Percentiles rank a stretch among this genome's conserved stretches.
phyloP scores from a whole-genome alignment of 345 rosid species.

The Mallotus nudiflorus region DNA sequence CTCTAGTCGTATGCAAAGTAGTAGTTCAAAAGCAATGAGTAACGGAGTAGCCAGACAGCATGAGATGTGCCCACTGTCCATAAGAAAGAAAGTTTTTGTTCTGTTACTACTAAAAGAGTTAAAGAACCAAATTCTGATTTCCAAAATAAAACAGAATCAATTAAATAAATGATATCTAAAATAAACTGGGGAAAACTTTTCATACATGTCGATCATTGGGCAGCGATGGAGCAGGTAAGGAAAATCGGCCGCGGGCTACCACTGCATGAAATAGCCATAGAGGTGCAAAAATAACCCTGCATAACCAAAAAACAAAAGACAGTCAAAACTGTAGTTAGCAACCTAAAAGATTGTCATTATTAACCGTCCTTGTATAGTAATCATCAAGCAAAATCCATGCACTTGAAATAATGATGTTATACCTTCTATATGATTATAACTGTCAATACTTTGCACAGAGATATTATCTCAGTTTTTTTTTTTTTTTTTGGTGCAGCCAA shows the following conservation, averaged over 20 bases:
- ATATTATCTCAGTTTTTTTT: neutral
- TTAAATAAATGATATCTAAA: neutral
- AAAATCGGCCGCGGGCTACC: constrained; percentile 84
- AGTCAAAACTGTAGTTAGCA: constrained; percentile 1
- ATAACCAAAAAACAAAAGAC: constrained; percentile 12
- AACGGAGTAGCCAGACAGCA: constrained; percentile 71
- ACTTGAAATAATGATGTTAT: neutral
- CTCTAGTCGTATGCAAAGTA: constrained; percentile 75
- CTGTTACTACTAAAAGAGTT: neutral
- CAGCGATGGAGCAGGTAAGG: constrained; percentile 85
- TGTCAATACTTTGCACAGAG: neutral
- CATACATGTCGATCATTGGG: constrained; percentile 83
- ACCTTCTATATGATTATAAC: neutral
- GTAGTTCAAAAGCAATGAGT: constrained; percentile 82
- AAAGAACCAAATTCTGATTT: neutral
- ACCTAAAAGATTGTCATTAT: neutral
- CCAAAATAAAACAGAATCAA: neutral
- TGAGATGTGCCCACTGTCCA: constrained; percentile 93
- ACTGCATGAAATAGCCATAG: constrained; percentile 84
- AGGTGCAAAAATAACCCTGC: constrained; percentile 76
- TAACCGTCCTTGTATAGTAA: neutral
- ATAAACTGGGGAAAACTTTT: constrained; percentile 7
- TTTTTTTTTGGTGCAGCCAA: neutral
- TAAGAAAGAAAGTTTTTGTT: constrained; percentile 20
- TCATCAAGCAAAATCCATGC: neutral